Base-by-base conservation (phyloP, 768 basidiomycete species). In the Fibroporia radiculosa region DNA sequence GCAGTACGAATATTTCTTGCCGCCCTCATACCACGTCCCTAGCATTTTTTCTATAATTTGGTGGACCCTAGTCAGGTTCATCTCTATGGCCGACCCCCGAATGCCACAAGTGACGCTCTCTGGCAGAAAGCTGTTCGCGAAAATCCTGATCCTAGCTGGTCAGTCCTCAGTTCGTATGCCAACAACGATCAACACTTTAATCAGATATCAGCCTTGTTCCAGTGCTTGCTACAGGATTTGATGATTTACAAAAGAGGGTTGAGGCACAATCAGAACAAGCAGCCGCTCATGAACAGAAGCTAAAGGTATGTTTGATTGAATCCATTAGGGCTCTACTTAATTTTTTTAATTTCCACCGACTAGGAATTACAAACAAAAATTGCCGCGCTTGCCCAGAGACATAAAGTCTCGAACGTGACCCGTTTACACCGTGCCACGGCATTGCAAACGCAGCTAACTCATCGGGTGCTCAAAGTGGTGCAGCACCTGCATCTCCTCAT, bases 21-120 rank as follows among this genome's bases (percentile, higher is more conserved):
- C 6, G 20, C 28, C 6, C 27, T 16, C 10, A 25, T 40, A 12
- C n/a, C 23, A 45, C 26, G 19, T 40, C 42, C 11, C 14, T 44
- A 91, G 88, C 76, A 87, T 51, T 78, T 77, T 50, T 93, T 93
- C 53, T 92, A 93, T 60, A 92, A 91, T 54, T 66, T 87, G 12
- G 86, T 91, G 3, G 79, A 84, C 53, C 84, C 86, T 0, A 67
- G 66, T 4, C 71, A 81, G 52, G 77, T 84, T 2, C 69, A 66
- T 22, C 52, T 80, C 41, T 93, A 86, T 50, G 80, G 75, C 6
- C 78, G 84, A 13, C 89, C 90, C 11, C 60, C 70, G 12, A 87
- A 87, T 53, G 80, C 80, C 11, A 73, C 75, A 4, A 82, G 86
- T 37, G 84, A 89, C 34, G 68, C 68, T 7, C 54, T 81, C 34